Base-by-base conservation (phyloP, 2,329 filamentous ascomycete genomes). In the Aspergillus pseudotamarii region DNA sequence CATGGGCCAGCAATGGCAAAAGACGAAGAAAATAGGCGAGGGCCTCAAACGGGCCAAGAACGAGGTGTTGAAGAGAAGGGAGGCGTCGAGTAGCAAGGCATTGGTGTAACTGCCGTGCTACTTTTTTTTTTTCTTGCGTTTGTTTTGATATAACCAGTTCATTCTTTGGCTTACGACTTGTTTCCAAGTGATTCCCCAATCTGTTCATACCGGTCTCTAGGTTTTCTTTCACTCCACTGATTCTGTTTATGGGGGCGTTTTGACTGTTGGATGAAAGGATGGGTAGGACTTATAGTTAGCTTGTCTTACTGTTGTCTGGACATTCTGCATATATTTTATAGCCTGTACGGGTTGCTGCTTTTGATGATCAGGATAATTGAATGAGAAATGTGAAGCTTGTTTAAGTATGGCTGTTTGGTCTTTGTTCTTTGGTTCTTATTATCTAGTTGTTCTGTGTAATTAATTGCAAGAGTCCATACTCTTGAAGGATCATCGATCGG, bases 1-100 rank as follows among this genome's bases (percentile, higher is more conserved):
- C 57, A 76, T 82, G 77, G 74, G 77, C 57, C 73, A 75, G 38
- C 78, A 81, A 60, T 83, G 82, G 82, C 75, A 73, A 55, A 77
- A 77, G 57, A 73, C 76, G n/a, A 77, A 73, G 62, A 78, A 78
- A 63, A 60, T 82, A 26, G 78, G 80, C 51, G 80, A 82, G 60
- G 76, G 78, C 56, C 70, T 83, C 61, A 78, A 76, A 64, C 76
- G 74, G 61, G 78, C 78, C 38, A 82, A 80, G 68, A 74, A 68
- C 36, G 79, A 80, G 51, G 70, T 80, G 64, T 64, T 79, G 48
- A 79, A 73, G 70, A 72, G 73, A 36, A 74, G 76, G 59, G 77
- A 79, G 23, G 66, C 70, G 61, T 73, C 71, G 16, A 26, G 51
- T 51, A 68, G 61, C 36, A 73, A 71, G 61, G 65, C 64, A 16